Conservation (phyloP, 345 rosid genomes). For the Nephelium lappaceum region DNA sequence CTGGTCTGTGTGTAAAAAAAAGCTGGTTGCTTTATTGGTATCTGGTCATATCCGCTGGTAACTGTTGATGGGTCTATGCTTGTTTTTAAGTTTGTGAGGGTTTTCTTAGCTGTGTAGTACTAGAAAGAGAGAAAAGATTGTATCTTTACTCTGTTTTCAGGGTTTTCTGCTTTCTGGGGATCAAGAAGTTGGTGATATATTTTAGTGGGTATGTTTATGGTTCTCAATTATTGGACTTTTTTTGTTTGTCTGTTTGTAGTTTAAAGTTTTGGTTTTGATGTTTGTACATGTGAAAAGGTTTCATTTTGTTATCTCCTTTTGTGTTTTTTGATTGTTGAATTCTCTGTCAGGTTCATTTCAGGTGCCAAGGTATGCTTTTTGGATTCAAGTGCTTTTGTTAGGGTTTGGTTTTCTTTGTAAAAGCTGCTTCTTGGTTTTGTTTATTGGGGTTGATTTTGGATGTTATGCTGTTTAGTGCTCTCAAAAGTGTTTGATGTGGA, state of each 20-base stretch:
- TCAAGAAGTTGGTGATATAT: neutral
- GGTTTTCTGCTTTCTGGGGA: constrained; percentile 20
- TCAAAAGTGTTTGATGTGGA: no score
- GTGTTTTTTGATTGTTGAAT: constrained; percentile 5
- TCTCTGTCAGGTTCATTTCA: neutral
- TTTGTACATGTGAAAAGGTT: constrained; percentile 7
- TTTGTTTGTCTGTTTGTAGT: neutral
- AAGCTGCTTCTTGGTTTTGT: constrained; percentile 1
- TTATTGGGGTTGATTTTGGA: neutral
- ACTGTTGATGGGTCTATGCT: constrained; percentile 33
- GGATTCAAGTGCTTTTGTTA: constrained; percentile 1
- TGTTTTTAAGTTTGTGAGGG: constrained; percentile 26
- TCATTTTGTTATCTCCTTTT: neutral
- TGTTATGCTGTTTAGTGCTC: neutral
- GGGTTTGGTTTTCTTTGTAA: neutral
- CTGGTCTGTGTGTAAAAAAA: constrained; percentile 33
- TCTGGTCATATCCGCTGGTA: constrained; percentile 27
- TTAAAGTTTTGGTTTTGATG: neutral
- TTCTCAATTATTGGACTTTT: neutral
- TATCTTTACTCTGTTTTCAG: neutral
- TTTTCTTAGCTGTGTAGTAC: constrained; percentile 15
- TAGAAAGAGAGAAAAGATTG: neutral
- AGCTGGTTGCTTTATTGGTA: constrained; percentile 47
- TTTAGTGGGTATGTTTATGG: constrained; percentile 6
- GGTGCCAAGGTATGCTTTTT: constrained; percentile 9